phyloP scores from a whole-genome alignment of 306 rosid genomes.

The Gastrolobium bilobum region DNA sequence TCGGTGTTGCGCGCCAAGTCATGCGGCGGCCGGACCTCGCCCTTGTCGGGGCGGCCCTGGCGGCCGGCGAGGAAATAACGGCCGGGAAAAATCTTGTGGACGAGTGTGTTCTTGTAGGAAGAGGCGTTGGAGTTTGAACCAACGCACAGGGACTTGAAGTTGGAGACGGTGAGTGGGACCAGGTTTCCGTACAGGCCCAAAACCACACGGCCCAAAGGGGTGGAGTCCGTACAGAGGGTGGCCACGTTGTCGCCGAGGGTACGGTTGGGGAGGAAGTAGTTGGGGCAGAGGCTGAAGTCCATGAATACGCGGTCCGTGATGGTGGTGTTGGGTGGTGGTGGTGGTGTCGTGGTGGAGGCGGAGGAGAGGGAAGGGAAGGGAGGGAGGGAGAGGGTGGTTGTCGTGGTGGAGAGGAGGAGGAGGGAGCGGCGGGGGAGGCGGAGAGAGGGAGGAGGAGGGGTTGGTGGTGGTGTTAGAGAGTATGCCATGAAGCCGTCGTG shows the following conservation, averaged over 20 bases:
- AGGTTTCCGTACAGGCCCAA: slow-evolving; percentile 87
- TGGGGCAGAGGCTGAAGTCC: slow-evolving; percentile 92
- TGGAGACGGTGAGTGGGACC: slow-evolving; percentile 80
- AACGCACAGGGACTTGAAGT: slow-evolving; percentile 83
- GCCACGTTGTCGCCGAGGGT: slow-evolving; percentile 56
- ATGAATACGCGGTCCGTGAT: slow-evolving; percentile 91
- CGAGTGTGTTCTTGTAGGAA: slow-evolving; percentile 75
- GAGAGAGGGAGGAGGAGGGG: slow-evolving; percentile 43
- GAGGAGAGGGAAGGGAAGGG: slow-evolving; percentile 28
- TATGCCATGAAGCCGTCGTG: slow-evolving; percentile 59
- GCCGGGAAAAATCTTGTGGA: slow-evolving; percentile 83
- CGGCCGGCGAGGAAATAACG: slow-evolving; percentile 84
- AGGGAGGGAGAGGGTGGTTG: slow-evolving; percentile 55
- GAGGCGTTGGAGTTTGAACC: slow-evolving; percentile 57
- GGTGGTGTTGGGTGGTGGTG: slow-evolving; percentile 65
- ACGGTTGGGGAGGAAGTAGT: slow-evolving; percentile 71
- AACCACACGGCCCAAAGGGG: slow-evolving; percentile 76
- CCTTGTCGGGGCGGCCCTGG: slow-evolving; percentile 86
- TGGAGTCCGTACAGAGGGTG: slow-evolving; percentile 82
- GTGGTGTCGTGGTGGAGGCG: background rate
- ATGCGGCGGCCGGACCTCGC: slow-evolving; percentile 79
- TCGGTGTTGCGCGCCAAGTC: slow-evolving; percentile 73
- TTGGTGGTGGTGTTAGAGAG: slow-evolving; percentile 47
- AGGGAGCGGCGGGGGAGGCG: slow-evolving; percentile 62
- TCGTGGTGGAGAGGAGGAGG: slow-evolving; percentile 57